phyloP scores from a whole-genome alignment of 768 basidiomycete genomes.

The Leccinellum rugosiceps region DNA sequence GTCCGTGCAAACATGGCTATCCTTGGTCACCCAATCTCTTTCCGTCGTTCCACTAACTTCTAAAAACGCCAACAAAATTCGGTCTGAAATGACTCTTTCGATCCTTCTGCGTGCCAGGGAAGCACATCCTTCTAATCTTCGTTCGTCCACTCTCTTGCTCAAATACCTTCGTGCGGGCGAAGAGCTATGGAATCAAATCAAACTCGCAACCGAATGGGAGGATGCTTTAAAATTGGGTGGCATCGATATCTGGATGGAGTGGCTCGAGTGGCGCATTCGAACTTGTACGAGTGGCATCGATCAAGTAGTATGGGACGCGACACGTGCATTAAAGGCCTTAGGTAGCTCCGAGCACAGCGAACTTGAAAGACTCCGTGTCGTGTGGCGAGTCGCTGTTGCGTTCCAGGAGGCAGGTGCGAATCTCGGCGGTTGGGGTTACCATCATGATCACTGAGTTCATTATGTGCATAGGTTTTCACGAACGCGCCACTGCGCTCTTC shows the following conservation, averaged over 20 bases:
- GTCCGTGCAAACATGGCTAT: slow-evolving; percentile 57
- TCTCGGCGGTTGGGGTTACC: not conserved
- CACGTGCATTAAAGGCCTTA: slow-evolving; percentile 44
- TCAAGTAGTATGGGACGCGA: slow-evolving; percentile 50
- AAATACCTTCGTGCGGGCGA: slow-evolving; percentile 71
- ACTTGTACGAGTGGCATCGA: slow-evolving; percentile 46
- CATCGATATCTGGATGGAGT: slow-evolving; percentile 69
- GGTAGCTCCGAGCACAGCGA: slow-evolving; percentile 44
- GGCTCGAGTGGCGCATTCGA: slow-evolving; percentile 74
- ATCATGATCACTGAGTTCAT: slow-evolving; percentile 1
- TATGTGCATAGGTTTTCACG: slow-evolving; percentile 53
- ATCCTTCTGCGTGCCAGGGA: slow-evolving; percentile 62
- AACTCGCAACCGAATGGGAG: slow-evolving; percentile 66
- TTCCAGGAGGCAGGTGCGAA: slow-evolving; percentile 64
- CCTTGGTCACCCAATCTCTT: slow-evolving; percentile 59
- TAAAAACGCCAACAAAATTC: slow-evolving; percentile 65
- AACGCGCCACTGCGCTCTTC: slow-evolving; percentile 73
- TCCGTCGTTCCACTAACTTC: slow-evolving; percentile 58
- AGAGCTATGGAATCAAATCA: slow-evolving; percentile 61
- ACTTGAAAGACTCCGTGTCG: slow-evolving; percentile 51
- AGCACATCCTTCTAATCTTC: slow-evolving; percentile 48
- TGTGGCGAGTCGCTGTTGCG: slow-evolving; percentile 68
- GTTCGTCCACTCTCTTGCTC: slow-evolving; percentile 51
- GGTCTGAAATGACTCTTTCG: slow-evolving; percentile 68
- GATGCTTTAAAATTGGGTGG: slow-evolving; percentile 51